phyloP scores from a whole-genome alignment of 768 basidiomycete genomes.

The Symmetrospora coprosmae region DNA sequence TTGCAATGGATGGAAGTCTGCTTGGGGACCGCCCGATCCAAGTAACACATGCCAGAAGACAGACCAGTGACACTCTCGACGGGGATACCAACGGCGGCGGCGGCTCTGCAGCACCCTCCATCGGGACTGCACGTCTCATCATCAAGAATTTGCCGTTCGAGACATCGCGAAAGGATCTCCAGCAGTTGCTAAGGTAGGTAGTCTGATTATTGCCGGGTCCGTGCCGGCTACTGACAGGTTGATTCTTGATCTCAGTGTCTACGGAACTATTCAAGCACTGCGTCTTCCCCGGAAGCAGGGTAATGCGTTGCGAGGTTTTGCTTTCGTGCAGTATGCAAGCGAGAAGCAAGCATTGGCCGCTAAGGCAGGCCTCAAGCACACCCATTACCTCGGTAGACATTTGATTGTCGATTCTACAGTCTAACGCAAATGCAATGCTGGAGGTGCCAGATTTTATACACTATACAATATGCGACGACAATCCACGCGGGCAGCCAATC shows the following conservation, averaged over 20 bases:
- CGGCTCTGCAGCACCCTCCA: conserved; percentile 42
- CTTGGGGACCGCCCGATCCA: conserved; percentile 74
- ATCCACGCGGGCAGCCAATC: conserved; percentile 59
- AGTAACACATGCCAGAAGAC: conserved; percentile 73
- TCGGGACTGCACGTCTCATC: conserved; percentile 77
- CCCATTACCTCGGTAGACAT: conserved; percentile 89
- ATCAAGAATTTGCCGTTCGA: conserved; percentile 99
- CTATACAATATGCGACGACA: conserved; percentile 51
- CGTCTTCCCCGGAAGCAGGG: conserved; percentile 87
- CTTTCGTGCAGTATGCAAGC: conserved; percentile 85
- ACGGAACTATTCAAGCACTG: conserved; percentile 85
- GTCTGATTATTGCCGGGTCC: background rate
- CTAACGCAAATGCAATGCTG: background rate
- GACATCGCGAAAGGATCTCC: conserved; percentile 78
- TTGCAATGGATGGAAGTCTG: conserved; percentile 62
- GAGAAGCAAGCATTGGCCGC: conserved; percentile 81
- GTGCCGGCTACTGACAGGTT: background rate
- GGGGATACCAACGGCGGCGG: conserved; percentile 43
- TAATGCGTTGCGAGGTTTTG: conserved; percentile 77
- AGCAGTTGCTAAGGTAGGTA: conserved; percentile 71
- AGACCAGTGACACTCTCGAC: conserved; percentile 41
- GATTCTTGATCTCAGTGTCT: conserved; percentile 45
- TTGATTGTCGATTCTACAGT: conserved; percentile 55
- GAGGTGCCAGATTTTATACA: background rate
- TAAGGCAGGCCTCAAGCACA: conserved; percentile 70